Evolutionary conservation across 1,284 basidiomycete species (phyloP).

Genomic region (Ceratobasidium sp.): DNA sequence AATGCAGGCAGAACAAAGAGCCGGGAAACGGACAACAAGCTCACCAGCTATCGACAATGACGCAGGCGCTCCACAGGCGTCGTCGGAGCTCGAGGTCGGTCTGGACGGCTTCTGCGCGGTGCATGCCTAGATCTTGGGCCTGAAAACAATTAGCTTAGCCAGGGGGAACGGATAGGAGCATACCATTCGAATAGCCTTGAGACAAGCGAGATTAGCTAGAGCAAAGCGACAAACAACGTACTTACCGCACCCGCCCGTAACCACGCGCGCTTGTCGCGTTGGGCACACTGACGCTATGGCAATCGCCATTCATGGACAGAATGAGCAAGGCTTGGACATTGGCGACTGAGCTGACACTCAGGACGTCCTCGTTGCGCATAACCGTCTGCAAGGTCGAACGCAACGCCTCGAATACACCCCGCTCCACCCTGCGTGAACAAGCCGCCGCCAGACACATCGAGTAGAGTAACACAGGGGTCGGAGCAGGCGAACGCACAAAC

Average conservation of each 20-base stretch:
- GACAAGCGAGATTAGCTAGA: too few species aligned
- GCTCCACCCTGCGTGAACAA: constrained; percentile 81
- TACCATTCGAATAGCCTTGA: constrained; percentile 74
- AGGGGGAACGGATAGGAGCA: constrained; percentile 43
- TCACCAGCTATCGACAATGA: constrained; percentile 90
- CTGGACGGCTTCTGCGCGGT: constrained; percentile 82
- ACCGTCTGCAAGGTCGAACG: constrained; percentile 84
- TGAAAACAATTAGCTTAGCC: constrained; percentile 47
- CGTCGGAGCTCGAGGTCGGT: constrained; percentile 81
- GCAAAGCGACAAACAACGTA: background rate
- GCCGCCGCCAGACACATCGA: constrained; percentile 92
- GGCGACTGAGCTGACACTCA: constrained; percentile 83
- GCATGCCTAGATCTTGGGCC: constrained; percentile 93
- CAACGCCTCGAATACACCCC: constrained; percentile 82
- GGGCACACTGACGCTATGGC: constrained; percentile 79
- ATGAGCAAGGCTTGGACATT: constrained; percentile 91
- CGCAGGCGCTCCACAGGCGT: constrained; percentile 88
- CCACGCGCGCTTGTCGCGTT: constrained; percentile 80
- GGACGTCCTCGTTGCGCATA: constrained; percentile 87
- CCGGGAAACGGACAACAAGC: constrained; percentile 42
- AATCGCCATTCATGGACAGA: constrained; percentile 78
- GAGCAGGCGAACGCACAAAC: constrained; percentile 60
- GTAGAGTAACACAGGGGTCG: constrained; percentile 84
- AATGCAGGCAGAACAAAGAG: background rate
- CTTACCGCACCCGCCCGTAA: constrained; percentile 65